Base-by-base conservation (phyloP, 2,329 filamentous ascomycete species). In the Cladophialophora immunda region DNA sequence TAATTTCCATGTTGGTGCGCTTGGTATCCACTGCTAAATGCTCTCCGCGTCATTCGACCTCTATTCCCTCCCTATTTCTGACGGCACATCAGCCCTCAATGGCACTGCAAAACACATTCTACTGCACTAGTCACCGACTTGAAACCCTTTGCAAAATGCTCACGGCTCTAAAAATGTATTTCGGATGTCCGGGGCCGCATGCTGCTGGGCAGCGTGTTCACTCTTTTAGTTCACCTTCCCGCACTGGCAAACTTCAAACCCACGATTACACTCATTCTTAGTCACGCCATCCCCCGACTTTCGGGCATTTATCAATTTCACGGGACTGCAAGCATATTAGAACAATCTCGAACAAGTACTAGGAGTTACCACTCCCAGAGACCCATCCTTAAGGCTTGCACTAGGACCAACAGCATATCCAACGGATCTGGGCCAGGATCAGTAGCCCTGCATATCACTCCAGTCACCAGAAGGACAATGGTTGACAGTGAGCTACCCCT, bases 11-110 rank as follows among this genome's bases (percentile, higher is more conserved):
- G 17, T 38, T 38, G 15, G 36, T 38, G 15, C 17, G 22, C 7
- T 47, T 47, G 7, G 41, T 47, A 47, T 47, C n/a, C 41, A 47
- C 41, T 47, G 41, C 41, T 47, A 47, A 25, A 47, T 47, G 41
- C 45, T 50, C n/a, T 41, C 38, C 15, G 38, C 7, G 15, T 41
- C 38, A 41, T n/a, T 2, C 38, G 13, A 17, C 4, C 30, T n/a
- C 36, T 41, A 41, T 41, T 11, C 36, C 15, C 36, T 17, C 36
- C 32, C 32, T 13, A 13, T 36, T 45, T 45, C 38, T 8, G 4
- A 50, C 22, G 22, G 22, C 15, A 50, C 19, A 22, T 50, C 45
- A 50, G 45, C 22, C 22, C 45, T 50, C 45, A 25, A 25, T 13
- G 19, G 3, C 19, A 13, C 19, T 15, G 19, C 4, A 13, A 50